A percentile compares a stretch with the other conserved stretches of the same genome.
Evolutionary conservation across 2,329 filamentous ascomycete genomes (phyloP).

Genomic region (Colletotrichum brevisporum): DNA sequence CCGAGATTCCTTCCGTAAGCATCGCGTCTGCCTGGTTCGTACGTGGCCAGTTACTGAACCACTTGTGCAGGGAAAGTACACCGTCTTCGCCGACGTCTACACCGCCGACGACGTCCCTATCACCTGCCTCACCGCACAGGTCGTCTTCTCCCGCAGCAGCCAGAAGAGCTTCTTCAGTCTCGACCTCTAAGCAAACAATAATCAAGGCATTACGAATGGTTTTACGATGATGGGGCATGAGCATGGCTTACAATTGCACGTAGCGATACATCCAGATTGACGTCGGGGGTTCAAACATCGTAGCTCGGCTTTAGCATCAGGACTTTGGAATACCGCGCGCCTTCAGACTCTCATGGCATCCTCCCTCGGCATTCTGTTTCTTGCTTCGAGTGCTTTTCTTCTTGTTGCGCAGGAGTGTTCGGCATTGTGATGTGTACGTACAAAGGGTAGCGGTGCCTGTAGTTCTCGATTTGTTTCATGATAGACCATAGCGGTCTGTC

Average conservation of each 20-base stretch:
- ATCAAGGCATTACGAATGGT: conserved; percentile 26
- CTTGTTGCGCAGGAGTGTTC: conserved; percentile 33
- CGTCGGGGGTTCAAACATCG: conserved; percentile 23
- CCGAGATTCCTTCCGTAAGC: conserved; percentile 89
- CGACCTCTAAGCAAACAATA: conserved; percentile 53
- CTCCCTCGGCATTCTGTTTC: background rate
- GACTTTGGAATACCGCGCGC: conserved; percentile 23
- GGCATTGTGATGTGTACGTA: conserved; percentile 37
- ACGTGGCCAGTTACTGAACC: conserved; percentile 41
- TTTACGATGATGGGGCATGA: conserved; percentile 36
- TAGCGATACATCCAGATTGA: conserved; percentile 34
- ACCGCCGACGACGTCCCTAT: conserved; percentile 80
- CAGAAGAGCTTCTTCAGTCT: conserved; percentile 52
- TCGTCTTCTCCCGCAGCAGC: conserved; percentile 69
- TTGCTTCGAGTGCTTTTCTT: conserved; percentile 9
- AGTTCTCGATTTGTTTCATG: conserved; percentile 32
- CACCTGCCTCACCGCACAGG: conserved; percentile 86
- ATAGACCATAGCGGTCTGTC: conserved; percentile 14
- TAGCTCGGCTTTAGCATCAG: conserved; percentile 38
- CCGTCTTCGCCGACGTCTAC: conserved; percentile 87
- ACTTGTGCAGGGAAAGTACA: conserved; percentile 82
- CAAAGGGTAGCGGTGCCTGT: conserved; percentile 36
- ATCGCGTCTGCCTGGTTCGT: background rate
- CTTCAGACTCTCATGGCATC: conserved; percentile 13
- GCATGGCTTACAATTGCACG: conserved; percentile 34